A percentile compares a stretch with the other conserved stretches of the same genome.
Evolutionary conservation across 495 filamentous ascomycete genomes (phyloP).

Genomic region (Oidiodendron maius): DNA sequence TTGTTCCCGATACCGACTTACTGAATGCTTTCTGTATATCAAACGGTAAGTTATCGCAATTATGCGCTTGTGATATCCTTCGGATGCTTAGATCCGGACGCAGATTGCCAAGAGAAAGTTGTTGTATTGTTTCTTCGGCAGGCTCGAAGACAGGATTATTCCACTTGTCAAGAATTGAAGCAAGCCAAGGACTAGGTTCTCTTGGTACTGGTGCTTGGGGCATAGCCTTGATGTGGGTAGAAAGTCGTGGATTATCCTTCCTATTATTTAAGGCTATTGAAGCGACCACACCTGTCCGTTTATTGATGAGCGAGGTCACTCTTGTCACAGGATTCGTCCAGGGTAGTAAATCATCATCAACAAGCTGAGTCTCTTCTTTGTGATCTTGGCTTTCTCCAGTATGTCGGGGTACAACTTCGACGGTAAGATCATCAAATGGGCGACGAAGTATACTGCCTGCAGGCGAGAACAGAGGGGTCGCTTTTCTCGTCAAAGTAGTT

Average conservation of each 20-base stretch:
- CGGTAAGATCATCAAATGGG: conserved; percentile 15
- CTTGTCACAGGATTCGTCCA: conserved; percentile 70
- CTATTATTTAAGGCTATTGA: conserved; percentile 6
- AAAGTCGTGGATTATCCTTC: not conserved
- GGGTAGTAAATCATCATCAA: conserved; percentile 35
- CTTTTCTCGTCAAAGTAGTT: not conserved
- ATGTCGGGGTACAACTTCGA: not conserved
- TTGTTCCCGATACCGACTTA: conserved; percentile 11
- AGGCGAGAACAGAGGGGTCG: conserved; percentile 2
- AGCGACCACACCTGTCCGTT: conserved; percentile 57
- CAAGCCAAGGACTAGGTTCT: conserved; percentile 32
- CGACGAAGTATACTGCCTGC: conserved; percentile 12
- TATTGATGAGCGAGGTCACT: conserved; percentile 49
- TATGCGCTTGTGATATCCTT: conserved; percentile 7
- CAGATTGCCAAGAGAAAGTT: conserved; percentile 13
- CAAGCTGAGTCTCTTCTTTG: not conserved
- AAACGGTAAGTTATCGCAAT: conserved; percentile 18
- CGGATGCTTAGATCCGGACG: conserved; percentile 47
- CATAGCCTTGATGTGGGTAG: not conserved
- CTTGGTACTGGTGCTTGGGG: not conserved
- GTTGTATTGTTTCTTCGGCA: conserved; percentile 27
- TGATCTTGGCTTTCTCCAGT: not conserved
- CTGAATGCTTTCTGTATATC: conserved; percentile 18
- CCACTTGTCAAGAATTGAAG: conserved; percentile 30
- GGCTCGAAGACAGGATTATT: conserved; percentile 32